These are phyloP conservation scores for Colletotrichum echinochloae DNA, from an alignment of 2,329 filamentous ascomycete genomes.

Conservation along the genomic window DNA sequence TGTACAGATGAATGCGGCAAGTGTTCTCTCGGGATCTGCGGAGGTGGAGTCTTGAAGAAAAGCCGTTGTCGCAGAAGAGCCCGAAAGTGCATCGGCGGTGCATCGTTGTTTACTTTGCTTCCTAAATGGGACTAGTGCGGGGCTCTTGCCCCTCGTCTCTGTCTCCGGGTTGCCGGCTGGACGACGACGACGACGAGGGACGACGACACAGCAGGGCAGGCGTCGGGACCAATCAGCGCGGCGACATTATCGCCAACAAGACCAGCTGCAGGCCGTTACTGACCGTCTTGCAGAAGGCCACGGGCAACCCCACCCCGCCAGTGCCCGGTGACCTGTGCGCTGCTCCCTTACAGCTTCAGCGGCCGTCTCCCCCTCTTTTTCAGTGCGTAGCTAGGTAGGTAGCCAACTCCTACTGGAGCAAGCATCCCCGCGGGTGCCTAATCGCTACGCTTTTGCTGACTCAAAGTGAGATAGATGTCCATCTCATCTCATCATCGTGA, in stretches of 20 bases:
- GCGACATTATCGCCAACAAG: constrained; percentile 15
- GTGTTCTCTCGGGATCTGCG: constrained; percentile 1
- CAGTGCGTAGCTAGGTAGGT: too few species aligned
- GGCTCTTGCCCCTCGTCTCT: neutral
- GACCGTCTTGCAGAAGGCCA: neutral
- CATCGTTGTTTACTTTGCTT: constrained; percentile 35
- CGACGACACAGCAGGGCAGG: neutral
- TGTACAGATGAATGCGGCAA: constrained; percentile 12
- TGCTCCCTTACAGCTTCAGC: constrained; percentile 18
- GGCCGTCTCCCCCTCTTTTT: constrained; percentile 6
- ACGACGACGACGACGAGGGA: neutral
- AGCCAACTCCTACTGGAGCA: neutral
- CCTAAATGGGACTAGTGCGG: constrained; percentile 34
- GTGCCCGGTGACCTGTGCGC: constrained; percentile 26
- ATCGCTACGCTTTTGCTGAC: constrained; percentile 38
- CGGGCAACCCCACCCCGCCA: neutral
- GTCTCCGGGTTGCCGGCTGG: constrained; percentile 21
- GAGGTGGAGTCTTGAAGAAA: constrained; percentile 26
- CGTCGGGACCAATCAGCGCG: constrained; percentile 17
- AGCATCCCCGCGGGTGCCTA: too few species aligned
- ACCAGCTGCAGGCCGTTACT: neutral
- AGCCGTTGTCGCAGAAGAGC: constrained; percentile 24
- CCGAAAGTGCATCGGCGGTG: constrained; percentile 9
- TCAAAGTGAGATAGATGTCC: constrained; percentile 23
- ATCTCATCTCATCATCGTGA: constrained; percentile 26